Conservation (phyloP, 2,329 filamentous ascomycete species). For the Diaporthe sp. region DNA sequence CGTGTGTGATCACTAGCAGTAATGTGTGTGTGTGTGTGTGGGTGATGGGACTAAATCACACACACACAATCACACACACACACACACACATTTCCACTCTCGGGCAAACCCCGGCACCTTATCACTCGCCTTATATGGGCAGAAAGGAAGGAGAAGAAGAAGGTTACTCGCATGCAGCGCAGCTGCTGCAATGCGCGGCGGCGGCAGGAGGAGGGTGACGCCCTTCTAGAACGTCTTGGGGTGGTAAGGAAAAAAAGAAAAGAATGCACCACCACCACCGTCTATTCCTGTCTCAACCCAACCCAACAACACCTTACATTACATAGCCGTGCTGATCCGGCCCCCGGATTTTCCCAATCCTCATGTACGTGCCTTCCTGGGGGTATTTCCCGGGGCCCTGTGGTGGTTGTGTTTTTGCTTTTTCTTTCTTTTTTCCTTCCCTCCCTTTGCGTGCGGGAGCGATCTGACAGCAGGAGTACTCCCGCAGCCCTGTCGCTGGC, state of each 20-base stretch:
- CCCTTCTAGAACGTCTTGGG: slow-evolving; percentile 32
- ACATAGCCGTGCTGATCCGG: slow-evolving; percentile 21
- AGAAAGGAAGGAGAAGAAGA: slow-evolving; percentile 11
- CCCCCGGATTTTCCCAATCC: slow-evolving; percentile 20
- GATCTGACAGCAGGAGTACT: neutral
- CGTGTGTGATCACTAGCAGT: neutral
- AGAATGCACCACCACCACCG: neutral
- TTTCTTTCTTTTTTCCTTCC: neutral
- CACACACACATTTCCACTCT: too few relatives aligned
- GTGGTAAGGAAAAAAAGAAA: neutral
- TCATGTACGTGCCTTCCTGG: neutral
- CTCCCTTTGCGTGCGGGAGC: neutral
- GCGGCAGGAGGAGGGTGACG: slow-evolving; percentile 12
- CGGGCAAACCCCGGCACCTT: slow-evolving; percentile 24
- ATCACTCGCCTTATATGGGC: slow-evolving; percentile 1
- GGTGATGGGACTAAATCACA: neutral
- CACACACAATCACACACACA: neutral
- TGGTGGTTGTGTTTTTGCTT: slow-evolving; percentile 19
- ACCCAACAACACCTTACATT: neutral
- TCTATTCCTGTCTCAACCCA: neutral
- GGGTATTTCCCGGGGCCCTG: too few relatives aligned
- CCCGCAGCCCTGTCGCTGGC: slow-evolving; percentile 6
- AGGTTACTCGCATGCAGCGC: neutral
- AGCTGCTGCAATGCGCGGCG: neutral
- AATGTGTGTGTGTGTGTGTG: neutral